Evolutionary conservation across 176 grass and related monocot genomes (phyloP).

Genomic region (Carex myosuroides): DNA sequence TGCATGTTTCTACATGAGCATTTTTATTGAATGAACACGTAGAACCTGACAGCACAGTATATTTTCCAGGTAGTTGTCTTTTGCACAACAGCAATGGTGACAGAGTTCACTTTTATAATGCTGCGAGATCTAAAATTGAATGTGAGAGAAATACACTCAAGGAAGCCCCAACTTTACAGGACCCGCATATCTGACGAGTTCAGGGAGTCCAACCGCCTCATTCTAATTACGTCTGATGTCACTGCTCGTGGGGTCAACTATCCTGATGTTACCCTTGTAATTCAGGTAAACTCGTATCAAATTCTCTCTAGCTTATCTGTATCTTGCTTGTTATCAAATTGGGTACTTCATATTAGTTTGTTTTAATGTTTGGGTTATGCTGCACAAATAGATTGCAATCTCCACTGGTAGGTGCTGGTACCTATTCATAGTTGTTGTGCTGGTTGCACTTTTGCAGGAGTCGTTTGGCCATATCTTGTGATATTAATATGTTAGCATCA

Average conservation of each 20-base stretch:
- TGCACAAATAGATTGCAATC: not conserved
- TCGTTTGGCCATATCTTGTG: not conserved
- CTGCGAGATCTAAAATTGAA: constrained; percentile 84
- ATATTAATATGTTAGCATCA: not conserved
- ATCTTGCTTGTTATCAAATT: not conserved
- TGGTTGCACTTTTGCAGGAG: not conserved
- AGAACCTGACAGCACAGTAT: not conserved
- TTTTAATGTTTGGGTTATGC: not conserved
- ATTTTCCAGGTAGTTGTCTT: constrained; percentile 67
- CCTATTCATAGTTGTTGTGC: not conserved
- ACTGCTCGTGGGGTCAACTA: constrained; percentile 75
- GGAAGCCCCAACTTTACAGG: constrained; percentile 86
- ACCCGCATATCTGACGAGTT: constrained; percentile 86
- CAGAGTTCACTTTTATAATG: constrained; percentile 81
- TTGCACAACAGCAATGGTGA: constrained; percentile 83
- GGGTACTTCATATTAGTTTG: not conserved
- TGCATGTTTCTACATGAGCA: not conserved
- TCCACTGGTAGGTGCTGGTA: not conserved
- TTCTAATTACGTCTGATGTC: constrained; percentile 92
- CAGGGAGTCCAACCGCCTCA: constrained; percentile 50
- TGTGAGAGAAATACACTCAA: constrained; percentile 88
- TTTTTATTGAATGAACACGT: not conserved
- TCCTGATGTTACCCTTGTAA: constrained; percentile 83
- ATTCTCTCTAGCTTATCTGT: not conserved
- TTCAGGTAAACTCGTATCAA: constrained; percentile 52